A percentile compares a stretch with the other conserved stretches of the same genome.
These are phyloP conservation scores for Aureobasidium sp. DNA, from an alignment of 2,329 filamentous ascomycete species.

Conservation along the genomic window DNA sequence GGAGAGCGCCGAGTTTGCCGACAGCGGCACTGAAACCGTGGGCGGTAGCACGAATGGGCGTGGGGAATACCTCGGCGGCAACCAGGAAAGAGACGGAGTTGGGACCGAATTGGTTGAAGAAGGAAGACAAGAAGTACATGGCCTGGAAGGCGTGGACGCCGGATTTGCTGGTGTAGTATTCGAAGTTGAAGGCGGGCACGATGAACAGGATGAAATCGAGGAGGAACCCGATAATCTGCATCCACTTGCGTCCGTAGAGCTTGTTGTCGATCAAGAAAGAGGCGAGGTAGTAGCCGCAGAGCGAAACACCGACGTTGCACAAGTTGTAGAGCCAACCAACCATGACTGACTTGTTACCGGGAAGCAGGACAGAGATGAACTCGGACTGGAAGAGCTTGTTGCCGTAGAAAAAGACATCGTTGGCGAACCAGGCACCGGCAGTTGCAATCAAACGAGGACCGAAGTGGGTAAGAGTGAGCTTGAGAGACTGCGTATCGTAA, in stretches of 20 bases:
- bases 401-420: slow-evolving; percentile 98
- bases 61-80: slow-evolving; percentile 93
- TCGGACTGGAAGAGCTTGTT: slow-evolving; percentile 95
- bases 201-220: slow-evolving; percentile 92
- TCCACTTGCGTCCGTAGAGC: slow-evolving; percentile 89
- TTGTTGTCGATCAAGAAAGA: slow-evolving; percentile 91
- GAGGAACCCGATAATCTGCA: slow-evolving; percentile 91
- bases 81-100: slow-evolving; percentile 96
- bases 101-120: slow-evolving; percentile 98
- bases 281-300: slow-evolving; percentile 83
- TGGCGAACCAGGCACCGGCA: slow-evolving; percentile 85
- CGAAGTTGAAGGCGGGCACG: slow-evolving; percentile 79
- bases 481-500: slow-evolving; percentile 81
- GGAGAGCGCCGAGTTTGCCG: slow-evolving; percentile 81
- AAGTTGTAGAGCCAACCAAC: slow-evolving; percentile 87
- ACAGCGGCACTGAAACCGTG: slow-evolving; percentile 91
- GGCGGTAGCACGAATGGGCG: slow-evolving; percentile 82
- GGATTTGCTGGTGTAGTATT: slow-evolving; percentile 66
- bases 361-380: slow-evolving; percentile 78
- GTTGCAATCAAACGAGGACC: slow-evolving; percentile 81
- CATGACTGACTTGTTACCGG: slow-evolving; percentile 65
- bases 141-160: slow-evolving; percentile 87
- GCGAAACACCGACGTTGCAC: slow-evolving; percentile 79
- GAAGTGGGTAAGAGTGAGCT: slow-evolving; percentile 73
- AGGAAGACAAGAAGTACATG: slow-evolving; percentile 96